A percentile compares a stretch with the other conserved stretches of the same genome.
Conservation (phyloP, 768 basidiomycete species). For the Gelatoporia subvermispora region DNA sequence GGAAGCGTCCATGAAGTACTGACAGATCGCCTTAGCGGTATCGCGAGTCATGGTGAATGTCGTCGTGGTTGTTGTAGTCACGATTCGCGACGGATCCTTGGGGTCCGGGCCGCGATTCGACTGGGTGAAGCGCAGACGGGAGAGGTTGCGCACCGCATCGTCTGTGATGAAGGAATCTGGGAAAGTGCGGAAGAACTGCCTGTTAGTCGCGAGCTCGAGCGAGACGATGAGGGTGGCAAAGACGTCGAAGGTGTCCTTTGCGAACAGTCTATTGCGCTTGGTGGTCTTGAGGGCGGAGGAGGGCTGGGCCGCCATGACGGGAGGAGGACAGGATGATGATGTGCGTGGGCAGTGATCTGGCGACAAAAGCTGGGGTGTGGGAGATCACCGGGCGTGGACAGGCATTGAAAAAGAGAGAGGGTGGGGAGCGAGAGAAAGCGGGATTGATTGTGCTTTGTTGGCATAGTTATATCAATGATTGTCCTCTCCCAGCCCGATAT, state of each 20-base stretch:
- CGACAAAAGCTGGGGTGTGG: constrained; percentile 28
- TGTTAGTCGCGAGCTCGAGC: constrained; percentile 83
- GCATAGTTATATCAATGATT: too few relatives aligned
- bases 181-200: constrained; percentile 95
- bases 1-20: constrained; percentile 99
- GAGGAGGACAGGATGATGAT: constrained; percentile 32
- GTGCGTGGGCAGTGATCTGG: constrained; percentile 23
- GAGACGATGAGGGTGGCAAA: constrained; percentile 97
- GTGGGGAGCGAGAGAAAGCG: constrained; percentile 9
- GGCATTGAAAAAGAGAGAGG: constrained; percentile 6
- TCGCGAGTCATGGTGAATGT: constrained; percentile 99
- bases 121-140: constrained; percentile 96
- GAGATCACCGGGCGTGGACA: constrained; percentile 13
- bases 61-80: constrained; percentile 98
- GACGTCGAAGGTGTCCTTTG: constrained; percentile 98
- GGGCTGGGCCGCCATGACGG: constrained; percentile 46
- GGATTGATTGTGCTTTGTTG: background rate
- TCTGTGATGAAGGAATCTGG: constrained; percentile 92
- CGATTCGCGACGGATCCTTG: constrained; percentile 93
- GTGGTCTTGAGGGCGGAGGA: constrained; percentile 99
- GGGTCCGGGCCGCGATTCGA: constrained; percentile 98
- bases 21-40: constrained; percentile 99
- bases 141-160: constrained; percentile 89
- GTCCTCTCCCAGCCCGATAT: too few relatives aligned
- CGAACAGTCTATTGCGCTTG: constrained; percentile 88